These are phyloP conservation scores for Emergomyces orientalis DNA, from an alignment of 2,329 filamentous ascomycete genomes.

Conservation along the genomic window DNA sequence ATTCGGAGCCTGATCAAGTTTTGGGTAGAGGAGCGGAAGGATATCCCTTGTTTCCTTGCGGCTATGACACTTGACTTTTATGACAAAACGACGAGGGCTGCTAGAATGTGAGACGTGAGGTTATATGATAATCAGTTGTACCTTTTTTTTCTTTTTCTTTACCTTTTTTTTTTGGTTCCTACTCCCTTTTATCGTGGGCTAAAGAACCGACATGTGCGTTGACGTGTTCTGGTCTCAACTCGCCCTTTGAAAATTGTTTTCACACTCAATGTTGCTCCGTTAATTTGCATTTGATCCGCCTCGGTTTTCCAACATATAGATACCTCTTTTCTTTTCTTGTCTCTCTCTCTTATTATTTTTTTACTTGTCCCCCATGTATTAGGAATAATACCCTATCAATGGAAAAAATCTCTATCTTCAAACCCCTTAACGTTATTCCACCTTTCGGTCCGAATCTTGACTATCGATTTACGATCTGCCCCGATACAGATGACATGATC, in stretches of 20 bases:
- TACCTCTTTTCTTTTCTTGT: background rate
- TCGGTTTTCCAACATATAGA: background rate
- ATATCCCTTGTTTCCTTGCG: conserved; percentile 86
- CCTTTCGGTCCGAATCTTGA: background rate
- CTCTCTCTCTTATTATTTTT: background rate
- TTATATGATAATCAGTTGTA: background rate
- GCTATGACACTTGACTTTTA: conserved; percentile 90
- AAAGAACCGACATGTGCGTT: background rate
- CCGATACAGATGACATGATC: background rate
- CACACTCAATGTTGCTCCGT: background rate
- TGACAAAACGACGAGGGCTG: conserved; percentile 48
- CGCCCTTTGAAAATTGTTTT: background rate
- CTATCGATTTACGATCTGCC: background rate
- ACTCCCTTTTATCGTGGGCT: background rate
- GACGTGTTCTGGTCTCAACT: background rate
- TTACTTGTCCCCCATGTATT: background rate
- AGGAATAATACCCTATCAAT: background rate
- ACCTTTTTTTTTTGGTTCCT: background rate
- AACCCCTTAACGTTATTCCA: background rate
- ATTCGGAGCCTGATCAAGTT: conserved; percentile 84
- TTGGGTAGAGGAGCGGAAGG: conserved; percentile 89
- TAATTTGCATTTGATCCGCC: background rate
- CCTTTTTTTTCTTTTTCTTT: conserved; percentile 1
- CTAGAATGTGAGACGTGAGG: conserved; percentile 17
- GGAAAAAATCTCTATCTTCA: background rate